Percentiles rank a stretch among this genome's conserved stretches.
Conservation (phyloP, 2,329 filamentous ascomycete genomes). For the Calonectria pteridis region DNA sequence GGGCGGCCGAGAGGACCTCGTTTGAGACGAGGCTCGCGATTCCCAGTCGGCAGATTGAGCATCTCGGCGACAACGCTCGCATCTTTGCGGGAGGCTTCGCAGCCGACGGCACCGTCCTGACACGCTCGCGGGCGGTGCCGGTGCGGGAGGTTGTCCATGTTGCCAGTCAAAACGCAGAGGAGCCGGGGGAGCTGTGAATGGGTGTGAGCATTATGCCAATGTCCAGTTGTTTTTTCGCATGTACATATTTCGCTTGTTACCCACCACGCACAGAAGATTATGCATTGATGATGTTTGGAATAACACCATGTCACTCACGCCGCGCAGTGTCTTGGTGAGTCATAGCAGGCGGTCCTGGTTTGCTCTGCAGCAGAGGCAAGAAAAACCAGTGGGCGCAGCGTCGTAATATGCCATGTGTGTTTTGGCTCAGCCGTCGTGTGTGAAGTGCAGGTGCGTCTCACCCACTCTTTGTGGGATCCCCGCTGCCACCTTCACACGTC, state of each 20-base stretch:
- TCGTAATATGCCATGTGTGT: background rate
- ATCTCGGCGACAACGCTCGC: background rate
- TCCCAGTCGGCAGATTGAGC: background rate
- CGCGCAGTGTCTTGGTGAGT: background rate
- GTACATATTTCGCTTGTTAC: background rate
- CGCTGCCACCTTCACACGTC: background rate
- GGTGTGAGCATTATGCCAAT: background rate
- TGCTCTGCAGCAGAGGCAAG: background rate
- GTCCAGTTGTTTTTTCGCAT: background rate
- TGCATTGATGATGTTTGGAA: constrained; percentile 17
- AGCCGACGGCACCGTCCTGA: constrained; percentile 18
- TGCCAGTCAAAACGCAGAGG: background rate
- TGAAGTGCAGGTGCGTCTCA: background rate
- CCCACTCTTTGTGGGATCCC: background rate
- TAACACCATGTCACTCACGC: background rate
- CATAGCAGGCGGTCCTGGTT: background rate
- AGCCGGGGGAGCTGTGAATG: constrained; percentile 20
- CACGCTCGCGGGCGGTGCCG: constrained; percentile 4
- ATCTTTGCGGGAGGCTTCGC: constrained; percentile 28
- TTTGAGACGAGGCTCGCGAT: constrained; percentile 28
- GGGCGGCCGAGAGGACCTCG: constrained; percentile 13
- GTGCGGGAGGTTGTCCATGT: constrained; percentile 16
- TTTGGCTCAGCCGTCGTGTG: background rate
- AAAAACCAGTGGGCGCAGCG: background rate
- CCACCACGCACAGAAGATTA: constrained; percentile 11